Evolutionary conservation across 2,329 filamentous ascomycete species (phyloP).

Genomic region (Claviceps sp.): DNA sequence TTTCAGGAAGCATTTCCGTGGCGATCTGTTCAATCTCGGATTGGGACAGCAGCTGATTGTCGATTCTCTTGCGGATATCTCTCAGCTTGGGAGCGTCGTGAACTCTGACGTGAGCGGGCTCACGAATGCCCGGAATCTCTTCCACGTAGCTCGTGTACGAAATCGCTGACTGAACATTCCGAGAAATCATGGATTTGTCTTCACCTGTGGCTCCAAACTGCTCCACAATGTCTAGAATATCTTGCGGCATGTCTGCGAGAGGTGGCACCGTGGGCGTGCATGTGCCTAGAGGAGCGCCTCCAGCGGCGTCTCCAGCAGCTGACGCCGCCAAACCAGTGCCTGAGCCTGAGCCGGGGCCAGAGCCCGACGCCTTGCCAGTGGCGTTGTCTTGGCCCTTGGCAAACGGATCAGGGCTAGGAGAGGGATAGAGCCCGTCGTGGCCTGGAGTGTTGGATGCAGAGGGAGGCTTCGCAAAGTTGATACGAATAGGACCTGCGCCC

Average conservation of each 20-base stretch:
- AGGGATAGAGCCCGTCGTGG: conserved; percentile 75
- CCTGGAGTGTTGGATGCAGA: conserved; percentile 82
- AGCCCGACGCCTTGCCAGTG: conserved; percentile 2
- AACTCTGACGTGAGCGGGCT: conserved; percentile 76
- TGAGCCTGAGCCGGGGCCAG: too few relatives aligned
- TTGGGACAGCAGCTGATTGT: conserved; percentile 78
- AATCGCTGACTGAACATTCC: conserved; percentile 64
- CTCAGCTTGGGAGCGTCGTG: conserved; percentile 90
- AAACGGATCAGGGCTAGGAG: conserved; percentile 81
- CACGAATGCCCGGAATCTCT: conserved; percentile 80
- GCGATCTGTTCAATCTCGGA: conserved; percentile 88
- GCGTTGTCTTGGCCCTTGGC: conserved; percentile 38
- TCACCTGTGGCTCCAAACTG: conserved; percentile 79
- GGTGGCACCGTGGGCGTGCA: conserved; percentile 54
- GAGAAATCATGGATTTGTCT: conserved; percentile 58
- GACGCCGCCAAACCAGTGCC: conserved; percentile 23
- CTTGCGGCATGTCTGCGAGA: conserved; percentile 62
- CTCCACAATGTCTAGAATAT: conserved; percentile 74
- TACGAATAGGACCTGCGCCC: conserved; percentile 83
- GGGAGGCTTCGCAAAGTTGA: conserved; percentile 94
- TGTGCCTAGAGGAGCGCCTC: background rate
- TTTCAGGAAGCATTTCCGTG: conserved; percentile 87
- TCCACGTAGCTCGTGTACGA: conserved; percentile 57
- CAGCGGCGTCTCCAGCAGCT: conserved; percentile 14
- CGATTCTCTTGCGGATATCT: conserved; percentile 93